A percentile compares a stretch with the other conserved stretches of the same genome.
Evolutionary conservation across 1,284 basidiomycete species (phyloP).

Genomic region (Fereydounia khargensis): DNA sequence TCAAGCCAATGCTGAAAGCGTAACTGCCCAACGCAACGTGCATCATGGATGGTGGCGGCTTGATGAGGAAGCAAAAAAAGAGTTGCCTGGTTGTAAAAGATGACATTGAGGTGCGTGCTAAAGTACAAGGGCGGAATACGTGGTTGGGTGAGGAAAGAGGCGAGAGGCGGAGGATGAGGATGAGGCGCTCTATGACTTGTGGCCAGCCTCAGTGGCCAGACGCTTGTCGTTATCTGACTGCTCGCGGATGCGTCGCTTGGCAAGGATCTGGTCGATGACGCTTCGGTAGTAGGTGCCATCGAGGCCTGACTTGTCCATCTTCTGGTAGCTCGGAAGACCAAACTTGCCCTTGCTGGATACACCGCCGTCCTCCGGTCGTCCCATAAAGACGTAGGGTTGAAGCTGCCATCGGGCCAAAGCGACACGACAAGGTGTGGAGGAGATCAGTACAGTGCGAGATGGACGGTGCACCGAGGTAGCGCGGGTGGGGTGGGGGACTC

Average conservation of each 20-base stretch:
- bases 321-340: constrained; percentile 42
- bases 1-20: too few relatives aligned
- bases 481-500: constrained; percentile 2
- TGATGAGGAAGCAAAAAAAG: too few relatives aligned
- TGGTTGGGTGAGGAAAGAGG: too few relatives aligned
- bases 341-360: constrained; percentile 27
- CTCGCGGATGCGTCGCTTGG: constrained; percentile 26
- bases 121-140: too few relatives aligned
- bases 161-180: too few relatives aligned
- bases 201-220: not conserved
- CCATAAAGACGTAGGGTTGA: constrained; percentile 48
- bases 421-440: too few relatives aligned
- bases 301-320: constrained; percentile 42
- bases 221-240: constrained; percentile 24
- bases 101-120: too few relatives aligned
- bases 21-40: too few relatives aligned
- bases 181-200: too few relatives aligned
- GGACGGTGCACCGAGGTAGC: not conserved
- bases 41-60: too few relatives aligned
- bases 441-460: not conserved
- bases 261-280: constrained; percentile 40
- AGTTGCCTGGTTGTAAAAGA: too few relatives aligned
- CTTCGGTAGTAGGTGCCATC: constrained; percentile 45
- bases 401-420: constrained; percentile 8
- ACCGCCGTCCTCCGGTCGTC: constrained; percentile 33